phyloP scores from a whole-genome alignment of 177 flowering plant species.

The Tripterygium wilfordii region DNA sequence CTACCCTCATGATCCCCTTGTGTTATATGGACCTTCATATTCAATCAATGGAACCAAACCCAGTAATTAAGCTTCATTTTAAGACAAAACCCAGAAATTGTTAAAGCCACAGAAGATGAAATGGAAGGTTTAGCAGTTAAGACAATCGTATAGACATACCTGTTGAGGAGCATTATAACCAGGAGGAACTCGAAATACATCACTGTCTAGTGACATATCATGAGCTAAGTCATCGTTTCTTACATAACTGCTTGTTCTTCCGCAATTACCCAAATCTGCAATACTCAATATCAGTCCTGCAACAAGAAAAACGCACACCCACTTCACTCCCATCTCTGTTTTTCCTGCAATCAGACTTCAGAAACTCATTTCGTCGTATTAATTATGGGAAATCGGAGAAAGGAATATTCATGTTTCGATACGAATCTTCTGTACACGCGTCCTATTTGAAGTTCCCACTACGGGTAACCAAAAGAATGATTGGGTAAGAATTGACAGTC shows the following conservation, averaged over 20 bases:
- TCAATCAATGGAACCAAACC: neutral
- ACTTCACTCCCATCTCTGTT: constrained; percentile 2
- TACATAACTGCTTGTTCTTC: constrained; percentile 47
- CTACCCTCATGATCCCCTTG: constrained; percentile 64
- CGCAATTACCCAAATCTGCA: constrained; percentile 31
- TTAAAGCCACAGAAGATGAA: neutral
- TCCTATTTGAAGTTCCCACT: too few relatives aligned
- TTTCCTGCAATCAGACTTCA: too few relatives aligned
- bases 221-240: constrained; percentile 27
- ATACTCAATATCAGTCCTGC: constrained; percentile 21
- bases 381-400: too few relatives aligned
- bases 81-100: neutral
- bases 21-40: constrained; percentile 55
- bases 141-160: constrained; percentile 16
- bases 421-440: too few relatives aligned
- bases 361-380: neutral
- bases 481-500: too few relatives aligned
- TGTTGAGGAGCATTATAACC: constrained; percentile 71
- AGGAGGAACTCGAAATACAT: constrained; percentile 51
- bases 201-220: constrained; percentile 59
- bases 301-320: constrained; percentile 1
- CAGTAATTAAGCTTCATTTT: neutral
- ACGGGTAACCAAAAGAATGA: too few relatives aligned
- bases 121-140: neutral
- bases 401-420: constrained; percentile 4